These are phyloP conservation scores for Fraxinus xanthoxyloides DNA, from an alignment of 305 asterid species.

Conservation along the genomic window DNA sequence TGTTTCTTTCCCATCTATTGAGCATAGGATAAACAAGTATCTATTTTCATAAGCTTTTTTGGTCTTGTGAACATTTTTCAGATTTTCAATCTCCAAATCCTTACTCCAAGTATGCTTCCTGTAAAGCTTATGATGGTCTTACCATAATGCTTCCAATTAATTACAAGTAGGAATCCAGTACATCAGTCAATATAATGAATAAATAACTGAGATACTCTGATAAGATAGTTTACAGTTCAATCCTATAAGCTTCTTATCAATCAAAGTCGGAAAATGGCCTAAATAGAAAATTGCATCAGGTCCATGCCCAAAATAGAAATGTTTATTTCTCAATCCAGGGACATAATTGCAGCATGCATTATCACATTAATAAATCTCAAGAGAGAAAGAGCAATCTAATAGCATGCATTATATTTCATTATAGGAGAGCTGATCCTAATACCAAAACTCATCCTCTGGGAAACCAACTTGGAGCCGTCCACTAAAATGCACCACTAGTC, in stretches of 20 bases:
- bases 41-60: neutral
- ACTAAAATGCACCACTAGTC: neutral
- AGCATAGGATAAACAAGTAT: neutral
- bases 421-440: constrained; percentile 3
- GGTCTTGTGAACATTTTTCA: neutral
- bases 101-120: neutral
- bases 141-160: neutral
- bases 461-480: neutral
- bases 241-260: neutral
- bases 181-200: neutral
- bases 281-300: neutral
- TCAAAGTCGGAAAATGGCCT: neutral
- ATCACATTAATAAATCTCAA: neutral
- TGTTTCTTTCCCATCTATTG: neutral
- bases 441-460: constrained; percentile 1
- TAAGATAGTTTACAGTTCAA: neutral
- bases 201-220: neutral
- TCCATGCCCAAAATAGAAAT: neutral
- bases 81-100: neutral
- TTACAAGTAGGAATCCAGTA: neutral
- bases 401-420: neutral
- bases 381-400: neutral
- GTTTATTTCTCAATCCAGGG: neutral
- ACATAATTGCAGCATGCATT: neutral
- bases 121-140: neutral